Percentiles rank a stretch among this genome's conserved stretches.
These are phyloP conservation scores for Thraustotheca clavata DNA, from an alignment of 352 stramenopile species.

Conservation along the genomic window DNA sequence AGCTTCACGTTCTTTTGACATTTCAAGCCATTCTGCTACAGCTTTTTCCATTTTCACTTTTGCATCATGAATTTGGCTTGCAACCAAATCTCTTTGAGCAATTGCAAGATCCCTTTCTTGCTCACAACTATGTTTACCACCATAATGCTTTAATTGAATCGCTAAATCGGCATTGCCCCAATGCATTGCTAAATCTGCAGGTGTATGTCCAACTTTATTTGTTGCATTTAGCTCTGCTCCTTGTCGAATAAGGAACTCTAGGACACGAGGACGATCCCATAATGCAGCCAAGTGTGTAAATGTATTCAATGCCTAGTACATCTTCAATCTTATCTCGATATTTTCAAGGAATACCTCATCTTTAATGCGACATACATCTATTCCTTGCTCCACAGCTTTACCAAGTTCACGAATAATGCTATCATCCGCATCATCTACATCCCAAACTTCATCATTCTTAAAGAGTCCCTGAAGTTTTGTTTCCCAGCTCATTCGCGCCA, in stretches of 20 bases:
- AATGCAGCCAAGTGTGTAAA: constrained; percentile 40
- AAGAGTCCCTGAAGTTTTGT: constrained; percentile 35
- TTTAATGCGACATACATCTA: constrained; percentile 25
- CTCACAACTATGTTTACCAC: constrained; percentile 48
- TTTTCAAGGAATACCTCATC: constrained; percentile 25
- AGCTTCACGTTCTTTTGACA: constrained; percentile 42
- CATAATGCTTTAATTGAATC: constrained; percentile 48
- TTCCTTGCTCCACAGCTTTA: constrained; percentile 28
- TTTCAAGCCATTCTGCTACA: constrained; percentile 26
- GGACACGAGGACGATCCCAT: constrained; percentile 41
- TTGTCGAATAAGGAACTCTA: constrained; percentile 39
- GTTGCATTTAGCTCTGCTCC: constrained; percentile 36
- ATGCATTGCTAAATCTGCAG: constrained; percentile 46
- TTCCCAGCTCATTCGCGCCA: neutral
- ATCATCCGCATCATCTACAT: constrained; percentile 43
- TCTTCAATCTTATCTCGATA: neutral
- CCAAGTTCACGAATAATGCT: constrained; percentile 35
- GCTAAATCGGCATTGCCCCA: constrained; percentile 46
- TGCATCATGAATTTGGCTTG: constrained; percentile 30
- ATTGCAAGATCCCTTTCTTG: constrained; percentile 47
- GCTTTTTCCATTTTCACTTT: constrained; percentile 32
- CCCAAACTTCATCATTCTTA: constrained; percentile 48
- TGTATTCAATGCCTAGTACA: constrained; percentile 26
- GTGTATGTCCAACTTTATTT: constrained; percentile 40
- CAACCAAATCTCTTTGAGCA: constrained; percentile 37